Evolutionary conservation across 2,329 filamentous ascomycete genomes (phyloP).

Genomic region (Alternaria triticimaculans): DNA sequence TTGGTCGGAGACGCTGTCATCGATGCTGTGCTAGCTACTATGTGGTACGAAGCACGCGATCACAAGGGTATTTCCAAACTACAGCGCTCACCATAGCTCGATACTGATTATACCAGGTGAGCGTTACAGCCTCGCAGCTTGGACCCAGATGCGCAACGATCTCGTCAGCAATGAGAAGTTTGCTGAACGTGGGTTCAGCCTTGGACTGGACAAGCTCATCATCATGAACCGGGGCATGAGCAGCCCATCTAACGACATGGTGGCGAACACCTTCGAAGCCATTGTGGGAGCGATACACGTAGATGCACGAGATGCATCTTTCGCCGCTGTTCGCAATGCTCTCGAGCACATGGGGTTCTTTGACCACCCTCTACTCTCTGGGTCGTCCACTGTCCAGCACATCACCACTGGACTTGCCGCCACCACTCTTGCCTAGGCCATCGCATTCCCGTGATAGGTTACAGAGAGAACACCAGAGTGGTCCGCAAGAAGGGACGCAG

Average conservation of each 20-base stretch:
- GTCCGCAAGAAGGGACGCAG: not conserved
- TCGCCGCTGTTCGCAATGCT: not conserved
- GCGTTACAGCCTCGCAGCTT: not conserved
- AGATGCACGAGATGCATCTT: not conserved
- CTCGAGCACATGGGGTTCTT: conserved; percentile 10
- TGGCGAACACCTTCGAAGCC: conserved; percentile 3
- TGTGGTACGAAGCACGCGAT: not conserved
- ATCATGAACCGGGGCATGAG: not conserved
- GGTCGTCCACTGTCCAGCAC: not conserved
- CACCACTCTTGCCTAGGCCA: not conserved
- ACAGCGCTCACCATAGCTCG: too few species aligned
- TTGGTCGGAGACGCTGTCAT: not conserved
- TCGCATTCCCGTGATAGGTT: not conserved
- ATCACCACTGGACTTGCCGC: not conserved
- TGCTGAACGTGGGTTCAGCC: not conserved
- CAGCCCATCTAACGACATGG: not conserved
- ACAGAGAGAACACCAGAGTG: not conserved
- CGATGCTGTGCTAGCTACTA: not conserved
- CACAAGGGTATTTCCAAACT: not conserved
- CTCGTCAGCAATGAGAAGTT: not conserved
- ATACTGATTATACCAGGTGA: not conserved
- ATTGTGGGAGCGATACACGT: not conserved
- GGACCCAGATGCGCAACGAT: not conserved
- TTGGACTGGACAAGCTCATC: not conserved
- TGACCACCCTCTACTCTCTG: not conserved